phyloP scores from a whole-genome alignment of 768 basidiomycete species.

The Suillus clintonianus region DNA sequence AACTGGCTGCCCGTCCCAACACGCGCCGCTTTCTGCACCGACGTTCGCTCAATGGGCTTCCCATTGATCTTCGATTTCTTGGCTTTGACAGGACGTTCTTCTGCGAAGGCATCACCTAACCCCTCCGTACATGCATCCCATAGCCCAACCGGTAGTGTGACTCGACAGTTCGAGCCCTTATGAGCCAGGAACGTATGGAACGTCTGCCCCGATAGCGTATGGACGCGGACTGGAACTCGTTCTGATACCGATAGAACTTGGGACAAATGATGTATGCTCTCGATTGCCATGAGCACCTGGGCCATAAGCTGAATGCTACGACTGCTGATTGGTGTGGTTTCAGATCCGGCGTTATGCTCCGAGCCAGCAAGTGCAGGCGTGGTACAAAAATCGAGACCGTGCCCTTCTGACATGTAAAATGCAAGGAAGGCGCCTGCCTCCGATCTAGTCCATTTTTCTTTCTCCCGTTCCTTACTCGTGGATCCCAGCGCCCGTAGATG shows the following conservation, averaged over 20 bases:
- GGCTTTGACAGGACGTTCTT: conserved; percentile 47
- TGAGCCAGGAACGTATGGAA: conserved; percentile 59
- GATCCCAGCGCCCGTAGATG: conserved; percentile 52
- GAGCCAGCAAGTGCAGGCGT: conserved; percentile 13
- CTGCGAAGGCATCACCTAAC: conserved; percentile 49
- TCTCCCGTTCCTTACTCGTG: conserved; percentile 56
- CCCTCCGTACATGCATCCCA: conserved; percentile 51
- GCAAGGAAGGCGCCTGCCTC: conserved; percentile 65
- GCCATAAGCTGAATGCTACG: conserved; percentile 70
- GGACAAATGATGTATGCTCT: conserved; percentile 59
- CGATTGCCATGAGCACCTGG: conserved; percentile 59
- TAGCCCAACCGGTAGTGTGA: conserved; percentile 33
- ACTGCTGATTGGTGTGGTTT: conserved; percentile 42
- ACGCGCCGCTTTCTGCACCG: conserved; percentile 23
- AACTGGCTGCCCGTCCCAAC: conserved; percentile 35
- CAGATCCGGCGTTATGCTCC: conserved; percentile 4
- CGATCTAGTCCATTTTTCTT: conserved; percentile 66
- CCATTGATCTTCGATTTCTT: conserved; percentile 35
- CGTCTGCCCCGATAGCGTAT: conserved; percentile 55
- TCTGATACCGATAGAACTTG: conserved; percentile 61
- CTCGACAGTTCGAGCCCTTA: conserved; percentile 17
- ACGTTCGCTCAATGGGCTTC: conserved; percentile 2
- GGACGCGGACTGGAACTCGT: conserved; percentile 45
- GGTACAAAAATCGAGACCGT: conserved; percentile 6
- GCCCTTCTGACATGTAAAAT: conserved; percentile 37